These are phyloP conservation scores for Dalbergia cultrata DNA, from an alignment of 306 rosid genomes.

Conservation along the genomic window DNA sequence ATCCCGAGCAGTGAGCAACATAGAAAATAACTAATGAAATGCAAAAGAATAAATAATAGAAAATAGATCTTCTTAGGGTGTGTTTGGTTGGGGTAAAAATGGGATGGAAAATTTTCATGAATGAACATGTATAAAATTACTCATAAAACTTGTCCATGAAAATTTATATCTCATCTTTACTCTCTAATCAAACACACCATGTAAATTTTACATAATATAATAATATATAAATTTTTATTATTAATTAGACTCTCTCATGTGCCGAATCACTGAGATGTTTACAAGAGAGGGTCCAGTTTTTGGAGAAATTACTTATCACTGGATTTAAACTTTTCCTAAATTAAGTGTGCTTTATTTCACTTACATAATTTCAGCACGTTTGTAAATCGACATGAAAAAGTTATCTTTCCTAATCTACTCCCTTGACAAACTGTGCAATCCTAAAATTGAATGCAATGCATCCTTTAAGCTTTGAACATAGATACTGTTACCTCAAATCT, in stretches of 20 bases:
- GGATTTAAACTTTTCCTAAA: neutral
- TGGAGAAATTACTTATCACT: neutral
- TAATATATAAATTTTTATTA: too few species aligned
- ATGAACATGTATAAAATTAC: too few species aligned
- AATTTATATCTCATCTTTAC: too few species aligned
- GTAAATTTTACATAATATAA: too few species aligned
- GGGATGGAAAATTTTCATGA: too few species aligned
- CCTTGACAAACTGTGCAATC: neutral
- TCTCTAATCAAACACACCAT: too few species aligned
- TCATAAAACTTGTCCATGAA: too few species aligned
- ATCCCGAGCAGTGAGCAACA: neutral
- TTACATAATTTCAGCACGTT: neutral
- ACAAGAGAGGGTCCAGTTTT: too few species aligned
- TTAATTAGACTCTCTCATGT: too few species aligned
- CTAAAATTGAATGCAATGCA: neutral
- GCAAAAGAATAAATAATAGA: neutral
- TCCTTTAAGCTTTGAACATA: neutral
- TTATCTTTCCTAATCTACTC: neutral
- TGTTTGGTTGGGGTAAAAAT: too few species aligned
- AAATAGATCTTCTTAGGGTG: too few species aligned
- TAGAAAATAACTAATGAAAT: neutral
- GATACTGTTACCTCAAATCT: neutral
- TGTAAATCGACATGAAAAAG: neutral
- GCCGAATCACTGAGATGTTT: too few species aligned
- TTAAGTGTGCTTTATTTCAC: neutral